Base-by-base conservation (phyloP, 2,329 filamentous ascomycete genomes). In the Stemphylium beticola region DNA sequence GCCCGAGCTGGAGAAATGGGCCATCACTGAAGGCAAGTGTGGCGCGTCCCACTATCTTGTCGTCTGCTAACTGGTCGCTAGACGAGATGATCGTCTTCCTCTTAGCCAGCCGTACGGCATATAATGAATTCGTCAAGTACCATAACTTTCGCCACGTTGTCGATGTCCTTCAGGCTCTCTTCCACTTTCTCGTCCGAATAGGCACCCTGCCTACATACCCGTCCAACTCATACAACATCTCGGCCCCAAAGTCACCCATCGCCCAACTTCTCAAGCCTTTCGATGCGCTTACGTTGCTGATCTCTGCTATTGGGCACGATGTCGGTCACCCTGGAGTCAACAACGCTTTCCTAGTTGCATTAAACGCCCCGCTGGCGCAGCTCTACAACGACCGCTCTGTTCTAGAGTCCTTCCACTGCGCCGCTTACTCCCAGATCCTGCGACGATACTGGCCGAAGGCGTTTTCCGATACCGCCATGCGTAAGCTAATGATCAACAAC, bases 101-200 rank as follows among this genome's bases (percentile, higher is more conserved):
- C 57, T 84, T 96, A 59, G 92, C 93, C 48, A 95, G 92, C 69
- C 89, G 93, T 58, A 87, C 89, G 42, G 91, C 95, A n/a, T 99
- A 99, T 79, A 98, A 98, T 75, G 90, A 86, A 54, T 96, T 96
- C 74, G 92, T 97, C 32, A 90, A 93, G 18, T 99, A 98, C 71
- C 95, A 99, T 80, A 99, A 99, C 77, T 99, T 98, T 74, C 90
- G 93, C 49, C 95, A 99, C 76, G 95, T 96, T 18, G 89, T 97
- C 58, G 95, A 99, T 76, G 95, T 99, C 24, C 82, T 98, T 48
- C 93, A 98, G 75, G 96, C 93, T 1, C 87, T 92, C 3, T 98
- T 97, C 74, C 87, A 89, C 77, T 96, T 97, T 71, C 84, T 98
- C 5, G 82, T 97, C 50, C 86, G 86, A 60, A 87, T 96, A 46